Percentiles rank a stretch among this genome's conserved stretches.
Evolutionary conservation across 177 flowering plant genomes (phyloP).

Genomic region (Vitis hybrid): DNA sequence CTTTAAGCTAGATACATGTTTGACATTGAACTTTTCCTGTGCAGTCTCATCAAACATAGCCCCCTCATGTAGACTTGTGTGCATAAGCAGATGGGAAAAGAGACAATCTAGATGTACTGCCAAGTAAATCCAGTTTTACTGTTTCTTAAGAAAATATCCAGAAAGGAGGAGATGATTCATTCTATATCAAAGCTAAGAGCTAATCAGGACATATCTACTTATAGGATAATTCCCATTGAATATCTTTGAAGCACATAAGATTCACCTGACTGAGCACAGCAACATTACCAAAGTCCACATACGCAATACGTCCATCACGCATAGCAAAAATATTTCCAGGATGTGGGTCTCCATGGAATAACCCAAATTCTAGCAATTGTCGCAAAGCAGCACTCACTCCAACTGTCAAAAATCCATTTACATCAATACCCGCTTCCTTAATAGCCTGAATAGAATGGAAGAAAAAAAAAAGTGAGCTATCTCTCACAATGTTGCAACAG

Average conservation of each 20-base stretch:
- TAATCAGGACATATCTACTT: background rate
- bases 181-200: background rate
- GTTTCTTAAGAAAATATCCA: background rate
- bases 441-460: slow-evolving; percentile 56
- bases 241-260: background rate
- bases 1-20: too few relatives aligned
- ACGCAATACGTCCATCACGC: slow-evolving; percentile 99
- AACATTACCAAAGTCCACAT: slow-evolving; percentile 98
- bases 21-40: too few relatives aligned
- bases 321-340: slow-evolving; percentile 98
- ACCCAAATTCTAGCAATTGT: slow-evolving; percentile 91
- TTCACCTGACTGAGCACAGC: slow-evolving; percentile 96
- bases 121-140: background rate
- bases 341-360: slow-evolving; percentile 99
- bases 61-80: background rate
- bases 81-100: background rate
- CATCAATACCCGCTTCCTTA: slow-evolving; percentile 79
- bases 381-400: slow-evolving; percentile 99
- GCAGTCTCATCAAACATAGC: background rate
- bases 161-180: background rate
- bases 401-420: slow-evolving; percentile 86
- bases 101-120: background rate
- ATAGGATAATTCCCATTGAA: background rate
- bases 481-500: background rate
- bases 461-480: background rate